Evolutionary conservation across 2,329 filamentous ascomycete species (phyloP).

Genomic region (Xylaria sp.): DNA sequence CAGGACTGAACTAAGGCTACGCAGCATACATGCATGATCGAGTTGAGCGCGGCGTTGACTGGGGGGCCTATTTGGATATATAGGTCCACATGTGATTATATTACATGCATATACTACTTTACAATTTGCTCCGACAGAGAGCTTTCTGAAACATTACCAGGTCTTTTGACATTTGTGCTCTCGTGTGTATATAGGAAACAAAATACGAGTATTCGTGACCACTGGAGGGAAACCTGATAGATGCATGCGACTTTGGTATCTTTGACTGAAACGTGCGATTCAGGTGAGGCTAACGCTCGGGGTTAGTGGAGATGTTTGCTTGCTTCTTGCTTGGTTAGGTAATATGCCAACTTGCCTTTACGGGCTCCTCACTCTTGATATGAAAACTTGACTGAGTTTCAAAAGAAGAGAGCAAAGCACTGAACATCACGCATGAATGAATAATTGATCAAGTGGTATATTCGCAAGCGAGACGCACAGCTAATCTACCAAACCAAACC

Average conservation of each 20-base stretch:
- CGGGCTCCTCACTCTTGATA: too few species aligned
- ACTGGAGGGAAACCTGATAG: not conserved
- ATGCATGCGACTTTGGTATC: too few species aligned
- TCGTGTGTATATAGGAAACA: not conserved
- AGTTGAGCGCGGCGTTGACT: conserved; percentile 32
- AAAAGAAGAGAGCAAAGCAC: not conserved
- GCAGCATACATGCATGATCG: conserved; percentile 12
- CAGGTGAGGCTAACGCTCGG: not conserved
- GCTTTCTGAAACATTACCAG: not conserved
- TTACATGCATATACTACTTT: conserved; percentile 15
- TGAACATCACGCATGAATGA: not conserved
- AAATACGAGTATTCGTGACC: too few species aligned
- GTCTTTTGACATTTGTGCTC: too few species aligned
- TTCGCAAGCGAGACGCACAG: conserved; percentile 1
- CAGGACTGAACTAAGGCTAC: not conserved
- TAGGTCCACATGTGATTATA: not conserved
- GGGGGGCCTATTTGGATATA: conserved; percentile 30
- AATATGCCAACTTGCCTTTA: too few species aligned
- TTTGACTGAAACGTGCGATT: conserved; percentile 1
- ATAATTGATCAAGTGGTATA: conserved; percentile 13
- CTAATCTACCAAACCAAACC: too few species aligned
- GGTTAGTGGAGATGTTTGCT: not conserved
- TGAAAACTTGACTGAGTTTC: too few species aligned
- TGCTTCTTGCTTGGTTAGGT: too few species aligned
- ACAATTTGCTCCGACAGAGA: not conserved